phyloP scores from a whole-genome alignment of 2,329 filamentous ascomycete genomes.

The Sarocladium oryzae region DNA sequence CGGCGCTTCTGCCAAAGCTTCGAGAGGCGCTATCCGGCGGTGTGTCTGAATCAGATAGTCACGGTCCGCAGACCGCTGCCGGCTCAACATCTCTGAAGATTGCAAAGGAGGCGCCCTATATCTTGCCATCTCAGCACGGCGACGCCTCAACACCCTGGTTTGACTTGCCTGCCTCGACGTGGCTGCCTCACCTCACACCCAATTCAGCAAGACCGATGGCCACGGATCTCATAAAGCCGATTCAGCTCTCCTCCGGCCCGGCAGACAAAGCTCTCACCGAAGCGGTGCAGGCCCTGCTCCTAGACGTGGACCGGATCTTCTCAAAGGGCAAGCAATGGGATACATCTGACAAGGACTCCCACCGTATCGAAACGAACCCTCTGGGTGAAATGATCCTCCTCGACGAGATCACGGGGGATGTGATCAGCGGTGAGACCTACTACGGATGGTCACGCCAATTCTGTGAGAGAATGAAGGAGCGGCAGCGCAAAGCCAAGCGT shows the following conservation, averaged over 20 bases:
- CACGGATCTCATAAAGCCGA: slow-evolving; percentile 60
- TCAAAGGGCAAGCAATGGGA: slow-evolving; percentile 41
- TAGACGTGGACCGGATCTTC: slow-evolving; percentile 64
- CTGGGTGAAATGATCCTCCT: slow-evolving; percentile 63
- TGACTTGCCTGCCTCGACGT: slow-evolving; percentile 74
- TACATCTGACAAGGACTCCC: slow-evolving; percentile 27
- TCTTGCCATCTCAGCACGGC: slow-evolving; percentile 72
- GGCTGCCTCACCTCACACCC: slow-evolving; percentile 71
- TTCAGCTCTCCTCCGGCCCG: slow-evolving; percentile 63
- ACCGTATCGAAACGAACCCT: slow-evolving; percentile 60
- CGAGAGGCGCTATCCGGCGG: slow-evolving; percentile 39
- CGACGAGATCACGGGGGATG: slow-evolving; percentile 60
- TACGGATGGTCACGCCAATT: slow-evolving; percentile 83
- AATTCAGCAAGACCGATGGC: slow-evolving; percentile 71
- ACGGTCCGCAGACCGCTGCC: slow-evolving; percentile 22
- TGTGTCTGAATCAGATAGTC: neutral
- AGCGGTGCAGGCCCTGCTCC: slow-evolving; percentile 64
- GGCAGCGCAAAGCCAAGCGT: slow-evolving; percentile 34
- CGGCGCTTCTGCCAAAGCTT: slow-evolving; percentile 50
- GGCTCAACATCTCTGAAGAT: slow-evolving; percentile 27
- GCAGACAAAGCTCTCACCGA: slow-evolving; percentile 59
- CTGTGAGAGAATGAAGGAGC: slow-evolving; percentile 71
- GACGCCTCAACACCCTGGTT: slow-evolving; percentile 69
- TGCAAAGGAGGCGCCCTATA: slow-evolving; percentile 55
- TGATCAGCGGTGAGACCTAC: slow-evolving; percentile 65